A percentile compares a stretch with the other conserved stretches of the same genome.
phyloP scores from a whole-genome alignment of 805 yeast genomes.

The Barnettozyma californica region DNA sequence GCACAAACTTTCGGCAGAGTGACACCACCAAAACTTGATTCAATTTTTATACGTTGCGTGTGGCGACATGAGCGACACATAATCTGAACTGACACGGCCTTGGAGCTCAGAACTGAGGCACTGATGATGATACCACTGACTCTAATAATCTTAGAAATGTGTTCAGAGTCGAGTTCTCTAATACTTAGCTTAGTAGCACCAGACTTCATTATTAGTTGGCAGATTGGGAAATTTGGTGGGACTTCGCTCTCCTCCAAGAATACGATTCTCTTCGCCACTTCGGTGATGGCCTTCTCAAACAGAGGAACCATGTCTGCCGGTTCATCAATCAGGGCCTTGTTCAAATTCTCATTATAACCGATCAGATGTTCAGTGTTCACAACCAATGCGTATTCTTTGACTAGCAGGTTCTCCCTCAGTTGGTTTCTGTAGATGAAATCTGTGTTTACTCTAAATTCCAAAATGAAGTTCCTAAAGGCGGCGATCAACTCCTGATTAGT shows the following conservation, averaged over 20 bases:
- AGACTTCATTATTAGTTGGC: conserved; percentile 76
- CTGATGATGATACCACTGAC: conserved; percentile 91
- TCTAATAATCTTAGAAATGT: conserved; percentile 83
- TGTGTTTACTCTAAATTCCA: conserved; percentile 80
- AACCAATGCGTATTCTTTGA: conserved; percentile 63
- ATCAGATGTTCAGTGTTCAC: conserved; percentile 83
- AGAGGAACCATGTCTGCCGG: conserved; percentile 85
- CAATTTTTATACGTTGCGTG: conserved; percentile 57
- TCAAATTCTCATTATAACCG: conserved; percentile 83
- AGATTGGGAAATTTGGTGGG: conserved; percentile 61
- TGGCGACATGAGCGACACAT: conserved; percentile 88
- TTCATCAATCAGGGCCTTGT: conserved; percentile 76
- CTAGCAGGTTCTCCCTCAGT: conserved; percentile 77
- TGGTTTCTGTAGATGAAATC: conserved; percentile 88
- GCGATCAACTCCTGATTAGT: conserved; percentile 64
- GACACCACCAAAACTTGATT: conserved; percentile 66
- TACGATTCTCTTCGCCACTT: conserved; percentile 68
- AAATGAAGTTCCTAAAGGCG: conserved; percentile 74
- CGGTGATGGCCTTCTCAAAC: conserved; percentile 78
- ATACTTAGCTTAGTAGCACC: conserved; percentile 68
- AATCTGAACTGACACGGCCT: conserved; percentile 78
- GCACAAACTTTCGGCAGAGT: conserved; percentile 65
- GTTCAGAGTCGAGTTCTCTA: conserved; percentile 79
- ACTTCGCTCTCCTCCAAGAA: conserved; percentile 42
- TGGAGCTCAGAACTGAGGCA: conserved; percentile 81